Evolutionary conservation across 768 basidiomycete species (phyloP), one percentile per base, ranked within the genome.

Genomic region (Lentinula sp.): DNA sequence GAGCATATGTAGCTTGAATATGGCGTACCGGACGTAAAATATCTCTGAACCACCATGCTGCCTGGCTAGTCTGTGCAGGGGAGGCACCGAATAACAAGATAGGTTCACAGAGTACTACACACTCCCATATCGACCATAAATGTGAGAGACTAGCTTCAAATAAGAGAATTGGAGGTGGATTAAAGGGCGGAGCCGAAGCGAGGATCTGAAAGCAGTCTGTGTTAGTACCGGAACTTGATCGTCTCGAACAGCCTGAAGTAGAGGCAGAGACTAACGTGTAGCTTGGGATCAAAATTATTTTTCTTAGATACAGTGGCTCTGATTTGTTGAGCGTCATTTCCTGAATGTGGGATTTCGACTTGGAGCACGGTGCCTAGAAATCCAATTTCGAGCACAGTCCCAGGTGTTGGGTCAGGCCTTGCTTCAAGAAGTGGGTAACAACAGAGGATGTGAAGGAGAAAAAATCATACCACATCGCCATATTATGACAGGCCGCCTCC

Each of bases 71-170:
- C 69, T 86, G 80, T 0, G 90, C 83, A 18, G 95, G 93, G 0
- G 87, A 87, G 1, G 84, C 72, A 3, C 90, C 90, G 65, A 89
- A 95, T 33, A 98, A 79, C 18, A 98, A 74, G 6, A 99, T 81
- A 0, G 96, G 93, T 69, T 99, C 95, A 63, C 89, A 92, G 9
- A 98, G 79, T 0, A 98, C 80, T 0, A 98, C 76, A 59, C 95
- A 95, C 72, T 99, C 96, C 96, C 96, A 99, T 57, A 89, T 80
- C 4, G 91, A 89, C 90, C 89, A 91, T 28, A 91, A 70, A 65
- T 90, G 82, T 2, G 86, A 70, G 32, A 90, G 65, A 15, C 82
- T 81, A 0, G 86, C 83, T 66, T 88, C 87, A 62, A 90, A 86
- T 6, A 85, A 76, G 9, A 77, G 70, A 57, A 88, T 66, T 13